Conservation (phyloP, 768 basidiomycete genomes). For the Naganishia vishniacii region DNA sequence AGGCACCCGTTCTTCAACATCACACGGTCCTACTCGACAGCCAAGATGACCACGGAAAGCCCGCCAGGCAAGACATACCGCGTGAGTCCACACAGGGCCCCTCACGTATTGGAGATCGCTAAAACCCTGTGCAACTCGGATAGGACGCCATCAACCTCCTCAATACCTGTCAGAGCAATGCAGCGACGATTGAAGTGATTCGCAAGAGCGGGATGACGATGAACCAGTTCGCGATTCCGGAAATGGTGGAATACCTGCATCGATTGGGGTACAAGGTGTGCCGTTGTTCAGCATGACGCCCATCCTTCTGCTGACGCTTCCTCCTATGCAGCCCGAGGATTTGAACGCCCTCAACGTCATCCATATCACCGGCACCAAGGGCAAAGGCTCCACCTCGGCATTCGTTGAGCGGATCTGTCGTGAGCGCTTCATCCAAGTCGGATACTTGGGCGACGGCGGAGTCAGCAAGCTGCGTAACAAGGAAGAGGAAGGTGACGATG, state of each 20-base stretch:
- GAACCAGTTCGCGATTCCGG: slow-evolving; percentile 63
- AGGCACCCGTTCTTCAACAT: background rate
- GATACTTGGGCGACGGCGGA: slow-evolving; percentile 5
- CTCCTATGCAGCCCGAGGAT: slow-evolving; percentile 61
- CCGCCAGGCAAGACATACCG: slow-evolving; percentile 16
- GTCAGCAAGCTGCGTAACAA: slow-evolving; percentile 15
- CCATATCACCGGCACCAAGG: slow-evolving; percentile 96
- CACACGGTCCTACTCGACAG: background rate
- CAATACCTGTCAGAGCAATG: slow-evolving; percentile 70
- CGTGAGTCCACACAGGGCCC: background rate
- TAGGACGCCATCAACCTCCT: slow-evolving; percentile 50
- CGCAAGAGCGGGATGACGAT: slow-evolving; percentile 65
- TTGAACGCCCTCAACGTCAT: slow-evolving; percentile 85
- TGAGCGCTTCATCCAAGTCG: slow-evolving; percentile 53
- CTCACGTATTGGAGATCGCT: too few species aligned
- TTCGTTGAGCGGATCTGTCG: slow-evolving; percentile 82
- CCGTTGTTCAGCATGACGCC: slow-evolving; percentile 10
- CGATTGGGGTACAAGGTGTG: slow-evolving; percentile 80
- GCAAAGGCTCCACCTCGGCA: slow-evolving; percentile 94
- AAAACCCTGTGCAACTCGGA: too few species aligned
- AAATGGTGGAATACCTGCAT: slow-evolving; percentile 82
- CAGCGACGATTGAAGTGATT: slow-evolving; percentile 77
- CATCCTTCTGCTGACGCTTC: background rate
- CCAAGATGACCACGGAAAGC: slow-evolving; percentile 8
- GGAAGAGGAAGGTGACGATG: slow-evolving; percentile 16